Conservation (phyloP, 495 filamentous ascomycete species). For the Mytilinidion resinicola region DNA sequence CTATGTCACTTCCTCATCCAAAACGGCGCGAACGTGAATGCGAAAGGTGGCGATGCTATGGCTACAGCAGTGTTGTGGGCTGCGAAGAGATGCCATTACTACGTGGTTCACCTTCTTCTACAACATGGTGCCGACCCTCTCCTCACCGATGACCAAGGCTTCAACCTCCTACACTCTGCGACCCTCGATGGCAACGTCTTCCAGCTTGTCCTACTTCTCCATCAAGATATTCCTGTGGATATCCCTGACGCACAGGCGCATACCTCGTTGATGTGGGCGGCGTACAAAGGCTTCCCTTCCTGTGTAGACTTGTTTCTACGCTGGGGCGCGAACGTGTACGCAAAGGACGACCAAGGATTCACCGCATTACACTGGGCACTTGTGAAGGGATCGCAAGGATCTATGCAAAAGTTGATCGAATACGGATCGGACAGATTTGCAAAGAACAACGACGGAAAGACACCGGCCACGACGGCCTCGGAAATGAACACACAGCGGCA, state of each 20-base stretch:
- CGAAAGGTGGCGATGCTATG: conserved; percentile 86
- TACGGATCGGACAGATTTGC: conserved; percentile 90
- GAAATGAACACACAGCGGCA: conserved; percentile 81
- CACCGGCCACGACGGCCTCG: conserved; percentile 70
- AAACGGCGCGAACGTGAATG: conserved; percentile 83
- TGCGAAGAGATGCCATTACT: conserved; percentile 87
- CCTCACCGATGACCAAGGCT: conserved; percentile 84
- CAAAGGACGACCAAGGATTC: conserved; percentile 82
- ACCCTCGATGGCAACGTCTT: conserved; percentile 97
- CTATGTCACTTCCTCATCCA: conserved; percentile 94
- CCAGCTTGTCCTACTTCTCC: conserved; percentile 75
- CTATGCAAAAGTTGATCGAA: conserved; percentile 86
- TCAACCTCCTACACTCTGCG: conserved; percentile 92
- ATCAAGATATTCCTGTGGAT: conserved; percentile 91
- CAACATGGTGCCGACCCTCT: conserved; percentile 84
- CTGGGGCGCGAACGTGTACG: conserved; percentile 92
- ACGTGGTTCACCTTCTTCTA: conserved; percentile 73
- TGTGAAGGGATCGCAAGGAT: conserved; percentile 79
- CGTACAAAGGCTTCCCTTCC: conserved; percentile 88
- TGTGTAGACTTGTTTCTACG: conserved; percentile 89
- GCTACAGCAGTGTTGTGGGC: conserved; percentile 96
- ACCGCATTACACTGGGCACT: conserved; percentile 94
- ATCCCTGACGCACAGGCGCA: conserved; percentile 81
- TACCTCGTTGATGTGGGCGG: conserved; percentile 95
- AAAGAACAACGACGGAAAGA: conserved; percentile 79